Percentiles rank a stretch among this genome's conserved stretches.
phyloP scores from a whole-genome alignment of 495 filamentous ascomycete genomes.

The Chaetomium fimeti region DNA sequence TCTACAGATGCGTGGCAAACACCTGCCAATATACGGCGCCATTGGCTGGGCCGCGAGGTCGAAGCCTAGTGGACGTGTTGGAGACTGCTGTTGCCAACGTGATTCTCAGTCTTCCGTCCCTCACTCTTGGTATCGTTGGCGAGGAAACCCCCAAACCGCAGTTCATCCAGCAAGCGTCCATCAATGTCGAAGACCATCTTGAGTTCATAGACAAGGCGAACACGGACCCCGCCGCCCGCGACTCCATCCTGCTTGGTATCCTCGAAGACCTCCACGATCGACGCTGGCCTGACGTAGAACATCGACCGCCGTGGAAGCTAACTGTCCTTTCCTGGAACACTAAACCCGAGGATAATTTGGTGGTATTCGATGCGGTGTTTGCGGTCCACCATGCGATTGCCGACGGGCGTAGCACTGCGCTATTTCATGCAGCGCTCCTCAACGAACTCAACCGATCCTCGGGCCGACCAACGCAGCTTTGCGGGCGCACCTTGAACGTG shows the following conservation, averaged over 20 bases:
- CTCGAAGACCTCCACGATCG: constrained; percentile 33
- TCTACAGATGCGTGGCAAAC: constrained; percentile 39
- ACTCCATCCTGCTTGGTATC: constrained; percentile 21
- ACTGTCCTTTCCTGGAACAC: constrained; percentile 25
- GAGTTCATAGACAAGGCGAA: constrained; percentile 22
- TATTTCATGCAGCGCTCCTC: constrained; percentile 38
- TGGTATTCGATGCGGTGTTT: constrained; percentile 34
- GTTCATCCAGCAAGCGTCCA: constrained; percentile 31
- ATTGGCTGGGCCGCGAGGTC: neutral
- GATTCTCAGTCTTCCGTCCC: constrained; percentile 32
- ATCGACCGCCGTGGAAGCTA: constrained; percentile 38
- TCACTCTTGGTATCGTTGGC: constrained; percentile 36
- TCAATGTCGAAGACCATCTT: constrained; percentile 36
- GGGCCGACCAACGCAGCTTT: constrained; percentile 11
- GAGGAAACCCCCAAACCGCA: constrained; percentile 32
- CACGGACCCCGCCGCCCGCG: constrained; percentile 10
- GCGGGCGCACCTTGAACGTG: constrained; percentile 21
- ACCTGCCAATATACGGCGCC: constrained; percentile 36
- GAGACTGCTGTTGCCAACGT: constrained; percentile 35
- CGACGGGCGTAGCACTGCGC: constrained; percentile 38
- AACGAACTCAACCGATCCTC: constrained; percentile 25
- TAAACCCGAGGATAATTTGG: neutral
- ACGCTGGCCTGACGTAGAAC: constrained; percentile 25
- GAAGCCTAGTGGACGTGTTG: constrained; percentile 17
- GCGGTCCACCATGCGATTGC: constrained; percentile 38